These are phyloP conservation scores for Psophocarpus tetragonolobus DNA, from an alignment of 306 rosid genomes.

Conservation along the genomic window DNA sequence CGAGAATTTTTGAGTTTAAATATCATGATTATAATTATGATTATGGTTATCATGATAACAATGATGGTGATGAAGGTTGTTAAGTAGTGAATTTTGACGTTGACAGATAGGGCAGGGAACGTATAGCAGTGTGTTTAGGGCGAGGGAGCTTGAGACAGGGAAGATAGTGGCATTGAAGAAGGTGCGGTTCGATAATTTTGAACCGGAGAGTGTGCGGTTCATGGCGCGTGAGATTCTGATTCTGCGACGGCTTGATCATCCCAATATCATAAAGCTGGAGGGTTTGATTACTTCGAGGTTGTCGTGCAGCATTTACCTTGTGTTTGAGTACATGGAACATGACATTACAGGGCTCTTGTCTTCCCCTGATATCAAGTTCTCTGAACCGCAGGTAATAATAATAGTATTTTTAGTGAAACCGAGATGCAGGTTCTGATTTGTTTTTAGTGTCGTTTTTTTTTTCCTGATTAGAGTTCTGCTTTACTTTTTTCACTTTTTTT, in stretches of 20 bases:
- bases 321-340: slow-evolving; percentile 96
- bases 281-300: slow-evolving; percentile 82
- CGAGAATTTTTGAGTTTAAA: too few species aligned
- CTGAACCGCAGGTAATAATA: slow-evolving; percentile 67
- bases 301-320: slow-evolving; percentile 83
- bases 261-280: slow-evolving; percentile 69
- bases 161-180: slow-evolving; percentile 88
- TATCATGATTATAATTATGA: background rate
- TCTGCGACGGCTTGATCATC: slow-evolving; percentile 85
- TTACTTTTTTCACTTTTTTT: too few species aligned
- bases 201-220: slow-evolving; percentile 92
- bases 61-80: background rate
- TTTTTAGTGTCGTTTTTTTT: background rate
- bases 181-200: slow-evolving; percentile 88
- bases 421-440: background rate
- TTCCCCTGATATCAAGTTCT: slow-evolving; percentile 74
- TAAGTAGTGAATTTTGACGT: too few species aligned
- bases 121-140: slow-evolving; percentile 86
- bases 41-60: background rate
- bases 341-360: slow-evolving; percentile 85
- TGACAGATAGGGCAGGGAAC: slow-evolving; percentile 93
- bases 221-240: slow-evolving; percentile 92
- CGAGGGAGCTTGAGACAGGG: slow-evolving; percentile 75
- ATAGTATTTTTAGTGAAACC: background rate
- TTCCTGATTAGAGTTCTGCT: background rate